Evolutionary conservation across 495 filamentous ascomycete genomes (phyloP), one percentile per base, ranked within the genome.

Genomic region (Xylaria palmicola): DNA sequence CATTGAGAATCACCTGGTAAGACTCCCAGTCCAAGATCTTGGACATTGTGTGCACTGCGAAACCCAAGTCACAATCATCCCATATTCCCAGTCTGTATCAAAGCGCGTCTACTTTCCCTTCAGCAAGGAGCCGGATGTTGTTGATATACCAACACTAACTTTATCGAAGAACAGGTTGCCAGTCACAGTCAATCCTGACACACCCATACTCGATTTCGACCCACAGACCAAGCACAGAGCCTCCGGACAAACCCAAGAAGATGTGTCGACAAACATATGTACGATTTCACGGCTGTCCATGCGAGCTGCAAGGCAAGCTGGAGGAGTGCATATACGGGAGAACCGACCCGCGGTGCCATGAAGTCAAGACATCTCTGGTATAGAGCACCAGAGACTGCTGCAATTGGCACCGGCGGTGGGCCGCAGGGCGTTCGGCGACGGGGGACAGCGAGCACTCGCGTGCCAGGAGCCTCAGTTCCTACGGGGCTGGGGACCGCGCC

Each of bases 351-450:
- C 59, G 50, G 59, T 61, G 59, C 59, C 50, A n/a, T 15, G 26
- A 37, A 20, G 41, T 44, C 40, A 40, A 55, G 22, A 30, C 12
- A 20, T 54, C 50, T 52, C 59, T 61, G 49, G 12, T 47, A 32
- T 61, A 61, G 59, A 61, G 59, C 50, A 24, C 29, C 59, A 61
- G 50, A 52, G 59, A 39, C 9, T 55, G 41, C 59, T 61, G 59
- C 30, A 20, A 36, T 10, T 61, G 59, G 59, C 59, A 61, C 40
- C 40, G 7, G 15, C 22, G 29, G 39, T 60, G 58, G 41, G 39
- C 36, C 12, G 4, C 29, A 19, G 29, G 26, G 30, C 10, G 19
- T 19, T 19, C 6, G 2, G 10, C 15, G 27, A 8, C 17, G 43
- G 3, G 36, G 17, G 30, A 22, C 0, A 13, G 8, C 29, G 30